Evolutionary conservation across 371 early-diverging fungal species (phyloP), one percentile per base, ranked within the genome.

Genomic region (Actinomortierella ambigua): DNA sequence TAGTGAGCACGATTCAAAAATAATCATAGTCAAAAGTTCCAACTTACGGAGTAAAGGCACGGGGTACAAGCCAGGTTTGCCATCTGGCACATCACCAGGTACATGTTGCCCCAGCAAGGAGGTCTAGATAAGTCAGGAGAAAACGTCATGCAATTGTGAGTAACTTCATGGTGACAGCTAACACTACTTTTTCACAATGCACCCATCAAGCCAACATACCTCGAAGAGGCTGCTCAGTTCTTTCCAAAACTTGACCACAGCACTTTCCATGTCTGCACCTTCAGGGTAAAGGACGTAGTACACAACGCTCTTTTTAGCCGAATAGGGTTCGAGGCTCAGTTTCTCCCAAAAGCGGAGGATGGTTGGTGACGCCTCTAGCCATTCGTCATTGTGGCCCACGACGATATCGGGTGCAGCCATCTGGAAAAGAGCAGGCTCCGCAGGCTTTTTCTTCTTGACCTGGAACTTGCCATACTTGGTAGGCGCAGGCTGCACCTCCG

Each of bases 381-480:
- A 79, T 23, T 85, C 85, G 8, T 88, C 85, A n/a, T 84, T 81
- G 1, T 84, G 79, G 18, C 81, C 79, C 14, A 85, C 84, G 17
- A 82, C 80, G 47, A 88, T 80, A 34, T 81, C 82, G 0, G 87
- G 87, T 5, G 84, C 71, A 5, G 59, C 68, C 7, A 88, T 58
- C 23, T 65, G 77, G 50, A 82, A 78, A 3, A 85, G 63, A 24
- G 82, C 80, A 0, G 87, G 85, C 44, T 86, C 86, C 0, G 81
- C 81, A 0, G 85, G 83, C 34, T 84, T 77, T 39, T 82, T 78
- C 59, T 85, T 85, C 46, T 85, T 85, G 15, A 87, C 84, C 67
- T 84, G 84, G 53, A 83, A 87, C 63, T 87, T 87, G 8, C 87
- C 85, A 54, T 87, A 87, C 59, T 87, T 87, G 20, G 82, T 78